Conservation (phyloP, 371 early-diverging fungal genomes). For the Amoeboaphelidium protococcarum region DNA sequence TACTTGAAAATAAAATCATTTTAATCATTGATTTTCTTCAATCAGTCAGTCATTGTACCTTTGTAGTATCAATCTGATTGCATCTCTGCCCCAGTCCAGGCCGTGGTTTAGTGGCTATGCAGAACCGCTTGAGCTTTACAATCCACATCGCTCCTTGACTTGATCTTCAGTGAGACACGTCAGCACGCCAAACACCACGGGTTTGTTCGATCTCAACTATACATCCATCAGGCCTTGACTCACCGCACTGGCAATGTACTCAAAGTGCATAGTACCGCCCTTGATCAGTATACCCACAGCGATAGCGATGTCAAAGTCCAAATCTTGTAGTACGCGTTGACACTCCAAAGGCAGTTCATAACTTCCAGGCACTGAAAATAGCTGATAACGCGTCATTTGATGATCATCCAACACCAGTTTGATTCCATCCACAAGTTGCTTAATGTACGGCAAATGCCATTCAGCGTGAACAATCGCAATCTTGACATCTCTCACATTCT, state of each 20-base stretch:
- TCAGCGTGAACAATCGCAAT: no score
- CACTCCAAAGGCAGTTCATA: constrained; percentile 83
- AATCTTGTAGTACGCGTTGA: constrained; percentile 36
- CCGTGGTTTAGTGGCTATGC: constrained; percentile 76
- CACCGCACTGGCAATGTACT: constrained; percentile 78
- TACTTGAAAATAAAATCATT: no score
- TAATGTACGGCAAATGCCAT: no score
- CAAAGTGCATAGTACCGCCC: constrained; percentile 87
- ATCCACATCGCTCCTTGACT: constrained; percentile 51
- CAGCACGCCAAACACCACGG: constrained; percentile 83
- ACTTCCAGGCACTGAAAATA: constrained; percentile 72
- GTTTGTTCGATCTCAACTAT: constrained; percentile 48
- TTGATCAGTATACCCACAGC: constrained; percentile 86
- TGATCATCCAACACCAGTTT: no score
- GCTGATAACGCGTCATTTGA: no score
- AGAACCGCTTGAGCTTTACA: constrained; percentile 14
- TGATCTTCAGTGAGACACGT: constrained; percentile 82
- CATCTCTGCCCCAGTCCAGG: constrained; percentile 80
- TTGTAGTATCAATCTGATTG: constrained; percentile 95
- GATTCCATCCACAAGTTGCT: no score
- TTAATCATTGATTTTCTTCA: no score
- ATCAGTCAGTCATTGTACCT: no score
- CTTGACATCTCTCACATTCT: no score
- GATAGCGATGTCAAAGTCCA: constrained; percentile 47
- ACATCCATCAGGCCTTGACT: constrained; percentile 75